Evolutionary conservation across 192 early-diverging fungal species (phyloP).

Genomic region (Diversispora epigaea): DNA sequence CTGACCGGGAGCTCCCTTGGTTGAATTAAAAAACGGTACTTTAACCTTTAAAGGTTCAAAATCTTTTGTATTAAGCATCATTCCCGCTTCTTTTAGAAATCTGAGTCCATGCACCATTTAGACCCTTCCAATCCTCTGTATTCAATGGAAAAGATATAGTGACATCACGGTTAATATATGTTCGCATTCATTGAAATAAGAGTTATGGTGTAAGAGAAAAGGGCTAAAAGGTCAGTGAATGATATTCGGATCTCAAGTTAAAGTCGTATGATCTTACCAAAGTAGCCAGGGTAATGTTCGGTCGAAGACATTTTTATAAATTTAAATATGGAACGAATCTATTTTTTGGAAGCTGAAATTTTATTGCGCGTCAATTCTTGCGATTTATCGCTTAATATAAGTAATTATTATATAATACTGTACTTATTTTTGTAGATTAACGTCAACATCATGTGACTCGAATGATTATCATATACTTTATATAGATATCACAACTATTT

Average conservation of each 20-base stretch:
- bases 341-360: no score
- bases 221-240: background rate
- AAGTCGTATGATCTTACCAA: conserved; percentile 5
- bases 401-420: no score
- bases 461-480: no score
- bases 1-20: conserved; percentile 20
- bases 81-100: conserved; percentile 21
- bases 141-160: conserved; percentile 4
- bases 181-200: background rate
- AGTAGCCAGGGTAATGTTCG: conserved; percentile 19
- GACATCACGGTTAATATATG: conserved; percentile 11
- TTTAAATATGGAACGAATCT: no score
- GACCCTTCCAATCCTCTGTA: conserved; percentile 12
- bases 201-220: background rate
- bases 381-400: no score
- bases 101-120: conserved; percentile 19
- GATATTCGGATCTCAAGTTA: conserved; percentile 18
- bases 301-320: conserved; percentile 1
- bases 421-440: no score
- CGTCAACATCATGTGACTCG: no score
- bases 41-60: conserved; percentile 23
- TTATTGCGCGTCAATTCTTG: no score
- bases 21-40: no score
- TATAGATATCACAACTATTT: no score
- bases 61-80: conserved; percentile 7